Conservation (phyloP, 73 alveolate species). For the Paramecium sexaurelia region DNA sequence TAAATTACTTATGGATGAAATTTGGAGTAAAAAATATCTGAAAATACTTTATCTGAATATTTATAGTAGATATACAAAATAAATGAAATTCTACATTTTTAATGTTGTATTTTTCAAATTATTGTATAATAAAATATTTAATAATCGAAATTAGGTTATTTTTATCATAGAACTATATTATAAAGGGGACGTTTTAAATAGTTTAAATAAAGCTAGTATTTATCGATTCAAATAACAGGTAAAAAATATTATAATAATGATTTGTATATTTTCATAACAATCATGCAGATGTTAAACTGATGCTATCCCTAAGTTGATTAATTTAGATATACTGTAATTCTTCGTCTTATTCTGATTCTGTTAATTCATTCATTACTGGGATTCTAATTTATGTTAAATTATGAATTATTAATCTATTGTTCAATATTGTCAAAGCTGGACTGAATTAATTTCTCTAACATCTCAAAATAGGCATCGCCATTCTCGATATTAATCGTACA, state of each 20-base stretch:
- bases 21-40: no score
- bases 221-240: background rate
- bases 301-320: constrained; percentile 32
- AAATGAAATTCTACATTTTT: no score
- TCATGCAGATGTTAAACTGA: constrained; percentile 40
- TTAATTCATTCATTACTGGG: background rate
- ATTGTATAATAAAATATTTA: no score
- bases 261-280: background rate
- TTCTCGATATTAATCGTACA: background rate
- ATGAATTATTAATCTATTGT: background rate
- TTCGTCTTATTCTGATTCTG: constrained; percentile 12
- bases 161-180: no score
- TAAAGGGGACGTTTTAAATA: no score
- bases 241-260: background rate
- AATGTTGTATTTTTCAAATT: no score
- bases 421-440: background rate
- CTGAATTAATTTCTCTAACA: background rate
- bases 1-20: background rate
- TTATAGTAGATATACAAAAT: no score
- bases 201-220: no score
- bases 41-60: background rate
- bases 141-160: no score
- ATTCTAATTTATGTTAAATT: background rate
- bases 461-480: background rate
- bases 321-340: constrained; percentile 8